Percentiles rank a stretch among this genome's conserved stretches.
Conservation (phyloP, 352 stramenopile genomes). For the Phytophthora ohioensis region DNA sequence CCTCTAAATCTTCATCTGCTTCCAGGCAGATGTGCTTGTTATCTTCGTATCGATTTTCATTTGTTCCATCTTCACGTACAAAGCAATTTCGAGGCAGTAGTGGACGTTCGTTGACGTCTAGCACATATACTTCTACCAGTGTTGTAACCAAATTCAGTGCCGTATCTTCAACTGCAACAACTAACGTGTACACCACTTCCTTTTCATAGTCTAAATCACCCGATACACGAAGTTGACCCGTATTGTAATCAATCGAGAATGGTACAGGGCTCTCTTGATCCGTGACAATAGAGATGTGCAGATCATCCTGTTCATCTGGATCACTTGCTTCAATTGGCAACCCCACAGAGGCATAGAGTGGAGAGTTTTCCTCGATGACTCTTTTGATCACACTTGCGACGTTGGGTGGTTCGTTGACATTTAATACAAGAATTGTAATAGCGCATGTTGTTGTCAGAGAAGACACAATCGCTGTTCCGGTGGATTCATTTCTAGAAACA, state of each 20-base stretch:
- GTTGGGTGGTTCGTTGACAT: slow-evolving; percentile 60
- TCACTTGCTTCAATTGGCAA: slow-evolving; percentile 28
- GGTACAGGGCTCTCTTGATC: slow-evolving; percentile 18
- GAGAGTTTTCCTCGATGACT: slow-evolving; percentile 50
- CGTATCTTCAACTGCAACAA: slow-evolving; percentile 25
- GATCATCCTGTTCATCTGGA: slow-evolving; percentile 23
- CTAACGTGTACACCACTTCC: slow-evolving; percentile 35
- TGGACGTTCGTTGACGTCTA: slow-evolving; percentile 61
- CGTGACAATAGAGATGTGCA: slow-evolving; percentile 14
- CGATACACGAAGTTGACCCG: slow-evolving; percentile 45
- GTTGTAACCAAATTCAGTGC: slow-evolving; percentile 19
- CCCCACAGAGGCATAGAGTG: slow-evolving; percentile 19
- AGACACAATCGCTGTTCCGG: slow-evolving; percentile 32
- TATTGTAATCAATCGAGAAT: slow-evolving; percentile 50
- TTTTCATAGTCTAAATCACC: slow-evolving; percentile 47
- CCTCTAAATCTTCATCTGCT: slow-evolving; percentile 42
- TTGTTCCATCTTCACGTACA: slow-evolving; percentile 41
- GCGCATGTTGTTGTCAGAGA: slow-evolving; percentile 52
- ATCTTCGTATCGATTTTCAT: slow-evolving; percentile 46
- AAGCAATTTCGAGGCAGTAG: slow-evolving; percentile 58
- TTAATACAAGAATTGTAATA: slow-evolving; percentile 43
- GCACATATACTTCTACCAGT: slow-evolving; percentile 38
- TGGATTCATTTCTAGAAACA: slow-evolving; percentile 7
- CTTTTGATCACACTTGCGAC: slow-evolving; percentile 34
- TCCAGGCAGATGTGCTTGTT: slow-evolving; percentile 63